Conservation (phyloP, 129 eudicot species). For the Smallanthus sonchifolius region DNA sequence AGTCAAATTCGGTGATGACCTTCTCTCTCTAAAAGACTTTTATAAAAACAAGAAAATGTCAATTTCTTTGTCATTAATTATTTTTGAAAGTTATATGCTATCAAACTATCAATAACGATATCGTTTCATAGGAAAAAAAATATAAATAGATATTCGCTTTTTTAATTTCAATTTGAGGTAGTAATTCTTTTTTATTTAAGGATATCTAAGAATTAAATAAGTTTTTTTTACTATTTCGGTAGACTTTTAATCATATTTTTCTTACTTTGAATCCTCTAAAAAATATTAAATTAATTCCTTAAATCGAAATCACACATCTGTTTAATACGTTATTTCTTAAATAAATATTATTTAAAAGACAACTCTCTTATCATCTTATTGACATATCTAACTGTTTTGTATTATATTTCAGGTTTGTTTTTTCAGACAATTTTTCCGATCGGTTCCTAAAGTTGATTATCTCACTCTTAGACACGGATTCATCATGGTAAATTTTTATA, state of each 20-base stretch:
- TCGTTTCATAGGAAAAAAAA: not conserved
- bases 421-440: slow-evolving; percentile 48
- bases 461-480: slow-evolving; percentile 56
- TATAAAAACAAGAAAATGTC: not conserved
- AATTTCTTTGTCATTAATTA: not conserved
- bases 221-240: not conserved
- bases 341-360: not conserved
- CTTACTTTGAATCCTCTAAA: not conserved
- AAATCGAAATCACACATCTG: not conserved
- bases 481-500: slow-evolving; percentile 34
- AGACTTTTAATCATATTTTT: no score
- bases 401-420: slow-evolving; percentile 43
- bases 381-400: not conserved
- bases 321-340: not conserved
- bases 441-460: slow-evolving; percentile 60
- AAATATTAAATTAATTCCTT: not conserved
- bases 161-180: not conserved
- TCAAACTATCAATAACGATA: not conserved
- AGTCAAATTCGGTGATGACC: slow-evolving; percentile 11
- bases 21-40: not conserved
- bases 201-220: not conserved
- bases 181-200: not conserved
- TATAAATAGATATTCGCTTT: not conserved
- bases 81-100: not conserved
- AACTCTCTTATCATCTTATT: not conserved